Conservation (phyloP, 305 asterid species). For the Rubia tinctorum region DNA sequence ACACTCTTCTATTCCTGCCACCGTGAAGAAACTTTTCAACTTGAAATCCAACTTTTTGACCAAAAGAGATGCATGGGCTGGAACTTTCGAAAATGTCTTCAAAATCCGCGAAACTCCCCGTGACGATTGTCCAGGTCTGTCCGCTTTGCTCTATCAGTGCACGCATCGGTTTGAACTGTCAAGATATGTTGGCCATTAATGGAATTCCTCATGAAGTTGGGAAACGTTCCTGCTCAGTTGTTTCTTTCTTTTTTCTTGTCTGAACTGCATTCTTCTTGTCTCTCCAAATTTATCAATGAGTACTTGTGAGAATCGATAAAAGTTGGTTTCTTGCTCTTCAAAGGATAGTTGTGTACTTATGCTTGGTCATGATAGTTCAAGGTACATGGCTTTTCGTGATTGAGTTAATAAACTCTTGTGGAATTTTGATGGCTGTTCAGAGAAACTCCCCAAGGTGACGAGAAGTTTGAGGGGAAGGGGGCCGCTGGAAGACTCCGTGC, state of each 20-base stretch:
- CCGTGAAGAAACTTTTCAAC: slow-evolving; percentile 89
- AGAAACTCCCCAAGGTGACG: slow-evolving; percentile 63
- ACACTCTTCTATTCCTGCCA: slow-evolving; percentile 95
- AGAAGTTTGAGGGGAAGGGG: slow-evolving; percentile 56
- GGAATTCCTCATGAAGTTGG: not conserved
- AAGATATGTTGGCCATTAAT: not conserved
- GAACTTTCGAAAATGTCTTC: slow-evolving; percentile 78
- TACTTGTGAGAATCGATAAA: not conserved
- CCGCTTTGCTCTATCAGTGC: not conserved
- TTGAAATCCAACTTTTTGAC: slow-evolving; percentile 80
- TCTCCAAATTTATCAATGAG: not conserved
- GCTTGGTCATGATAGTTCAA: not conserved
- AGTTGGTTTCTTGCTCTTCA: not conserved
- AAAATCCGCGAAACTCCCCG: slow-evolving; percentile 78
- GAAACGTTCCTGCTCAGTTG: not conserved
- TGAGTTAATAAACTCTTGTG: not conserved
- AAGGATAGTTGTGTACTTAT: not conserved
- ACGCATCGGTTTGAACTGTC: not conserved
- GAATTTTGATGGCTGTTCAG: slow-evolving; percentile 36
- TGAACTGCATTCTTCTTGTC: not conserved
- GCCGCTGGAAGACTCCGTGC: slow-evolving; percentile 62
- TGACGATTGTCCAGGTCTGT: slow-evolving; percentile 92
- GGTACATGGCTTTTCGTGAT: not conserved
- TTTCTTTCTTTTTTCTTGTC: not conserved
- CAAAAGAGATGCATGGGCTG: slow-evolving; percentile 98